Evolutionary conservation across 2,329 filamentous ascomycete species (phyloP).

Genomic region (Trichoderma sp.): DNA sequence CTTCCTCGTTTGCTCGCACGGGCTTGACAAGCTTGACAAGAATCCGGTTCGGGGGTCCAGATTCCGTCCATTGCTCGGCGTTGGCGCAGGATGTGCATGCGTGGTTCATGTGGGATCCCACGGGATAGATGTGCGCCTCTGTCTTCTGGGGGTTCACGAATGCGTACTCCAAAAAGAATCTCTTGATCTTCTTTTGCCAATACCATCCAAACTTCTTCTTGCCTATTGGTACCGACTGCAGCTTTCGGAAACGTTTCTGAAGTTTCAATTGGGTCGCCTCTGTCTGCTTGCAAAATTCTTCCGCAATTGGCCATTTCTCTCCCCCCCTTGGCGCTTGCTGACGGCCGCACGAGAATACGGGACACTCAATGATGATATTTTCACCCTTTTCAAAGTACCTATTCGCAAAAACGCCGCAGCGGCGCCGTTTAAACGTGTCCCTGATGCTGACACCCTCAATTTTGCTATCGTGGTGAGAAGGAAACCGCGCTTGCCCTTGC

Average conservation of each 20-base stretch:
- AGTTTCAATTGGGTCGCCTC: background rate
- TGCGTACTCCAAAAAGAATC: slow-evolving; percentile 33
- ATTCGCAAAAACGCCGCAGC: slow-evolving; percentile 30
- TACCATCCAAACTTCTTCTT: background rate
- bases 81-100: slow-evolving; percentile 38
- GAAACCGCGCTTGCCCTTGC: too few species aligned
- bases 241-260: slow-evolving; percentile 12
- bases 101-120: slow-evolving; percentile 38
- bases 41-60: slow-evolving; percentile 27
- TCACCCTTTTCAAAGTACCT: slow-evolving; percentile 16
- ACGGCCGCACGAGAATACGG: slow-evolving; percentile 27
- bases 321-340: slow-evolving; percentile 15
- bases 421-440: slow-evolving; percentile 11
- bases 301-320: slow-evolving; percentile 6
- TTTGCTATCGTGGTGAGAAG: slow-evolving; percentile 11
- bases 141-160: slow-evolving; percentile 27
- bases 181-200: slow-evolving; percentile 26
- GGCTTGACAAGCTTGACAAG: slow-evolving; percentile 24
- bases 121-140: slow-evolving; percentile 28
- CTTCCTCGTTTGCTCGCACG: slow-evolving; percentile 36
- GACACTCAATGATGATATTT: slow-evolving; percentile 29
- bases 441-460: slow-evolving; percentile 25
- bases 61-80: slow-evolving; percentile 28
- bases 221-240: slow-evolving; percentile 25
- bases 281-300: slow-evolving; percentile 28